A percentile compares a stretch with the other conserved stretches of the same genome.
phyloP scores from a whole-genome alignment of 1,139 yeast genomes.

The Candida tropicalis region DNA sequence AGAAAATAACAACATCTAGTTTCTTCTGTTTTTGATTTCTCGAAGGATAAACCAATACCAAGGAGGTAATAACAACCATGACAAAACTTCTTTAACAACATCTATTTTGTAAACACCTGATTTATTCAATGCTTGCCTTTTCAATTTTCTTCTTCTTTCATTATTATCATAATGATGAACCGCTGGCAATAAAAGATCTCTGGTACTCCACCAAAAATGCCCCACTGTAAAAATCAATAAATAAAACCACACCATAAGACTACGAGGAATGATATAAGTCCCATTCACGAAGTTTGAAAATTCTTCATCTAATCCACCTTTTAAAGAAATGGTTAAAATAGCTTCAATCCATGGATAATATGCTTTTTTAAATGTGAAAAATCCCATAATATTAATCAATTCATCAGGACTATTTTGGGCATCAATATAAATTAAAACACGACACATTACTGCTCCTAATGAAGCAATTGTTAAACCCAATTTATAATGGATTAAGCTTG shows the following conservation, averaged over 20 bases:
- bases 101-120: constrained; percentile 17
- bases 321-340: constrained; percentile 20
- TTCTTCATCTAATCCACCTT: constrained; percentile 11
- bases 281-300: not conserved
- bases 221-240: constrained; percentile 27
- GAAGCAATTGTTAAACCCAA: constrained; percentile 17
- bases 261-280: constrained; percentile 1
- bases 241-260: constrained; percentile 21
- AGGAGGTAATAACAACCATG: constrained; percentile 36
- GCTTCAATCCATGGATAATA: constrained; percentile 31
- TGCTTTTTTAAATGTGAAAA: constrained; percentile 26
- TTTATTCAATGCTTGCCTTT: constrained; percentile 19
- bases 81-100: constrained; percentile 17
- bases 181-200: constrained; percentile 24
- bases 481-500: constrained; percentile 21
- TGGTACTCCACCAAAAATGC: constrained; percentile 44
- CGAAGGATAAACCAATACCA: constrained; percentile 38
- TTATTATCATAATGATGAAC: constrained; percentile 27
- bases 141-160: constrained; percentile 17
- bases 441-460: constrained; percentile 30
- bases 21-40: constrained; percentile 14
- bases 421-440: constrained; percentile 31
- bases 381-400: constrained; percentile 29
- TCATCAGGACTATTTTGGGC: constrained; percentile 32
- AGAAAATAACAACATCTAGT: too few species aligned